Evolutionary conservation across 345 rosid species (phyloP), one percentile per base, ranked within the genome.

Genomic region (Chamaenerion angustifolium): DNA sequence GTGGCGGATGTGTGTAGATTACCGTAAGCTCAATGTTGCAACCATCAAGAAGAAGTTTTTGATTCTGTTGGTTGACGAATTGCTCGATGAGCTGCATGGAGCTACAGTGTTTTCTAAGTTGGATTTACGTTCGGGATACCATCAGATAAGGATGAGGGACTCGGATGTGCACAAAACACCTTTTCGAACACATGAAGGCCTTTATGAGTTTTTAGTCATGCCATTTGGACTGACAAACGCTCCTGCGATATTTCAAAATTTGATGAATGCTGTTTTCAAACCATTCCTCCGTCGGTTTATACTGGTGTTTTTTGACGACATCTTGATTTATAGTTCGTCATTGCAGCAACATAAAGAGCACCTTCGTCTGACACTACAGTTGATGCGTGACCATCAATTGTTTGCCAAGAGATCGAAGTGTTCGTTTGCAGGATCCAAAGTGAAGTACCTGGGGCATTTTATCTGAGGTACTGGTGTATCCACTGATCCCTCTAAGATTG

Each of bases 21-120:
- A 46, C 6, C 16, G 49, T 8, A 23, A 46, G 16, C 21, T 46
- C 0, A 46, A 46, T 15, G 11, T 1, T 0, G 12, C 9, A 4
- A 46, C 49, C 3, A 16, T 46, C 9, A 46, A 46, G 49, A 12
- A 46, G 3, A 49, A 49, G 13, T 49, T 49, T 49, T 15, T 37
- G 0, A 49, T 49, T 5, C 53, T 37, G 11, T 2, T 49, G 0
- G 31, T 49, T 1, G 53, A 49, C 6, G 40, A 49, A 10, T 23
- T 49, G 15, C n/a, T 49, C 12, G 53, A 49, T 23, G 53, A 49
- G 31, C n/a, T 49, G 10, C 8, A 18, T 5, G 53, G 53, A 8
- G 53, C 53, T 0, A 16, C 16, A 6, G 11, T 21, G 31, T 49
- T 49, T 12, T 18, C 53, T 4, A 49, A 49, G 40, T n/a, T 49